A percentile compares a stretch with the other conserved stretches of the same genome.
These are phyloP conservation scores for Westerdykella ornata DNA, from an alignment of 2,329 filamentous ascomycete species.

Conservation along the genomic window DNA sequence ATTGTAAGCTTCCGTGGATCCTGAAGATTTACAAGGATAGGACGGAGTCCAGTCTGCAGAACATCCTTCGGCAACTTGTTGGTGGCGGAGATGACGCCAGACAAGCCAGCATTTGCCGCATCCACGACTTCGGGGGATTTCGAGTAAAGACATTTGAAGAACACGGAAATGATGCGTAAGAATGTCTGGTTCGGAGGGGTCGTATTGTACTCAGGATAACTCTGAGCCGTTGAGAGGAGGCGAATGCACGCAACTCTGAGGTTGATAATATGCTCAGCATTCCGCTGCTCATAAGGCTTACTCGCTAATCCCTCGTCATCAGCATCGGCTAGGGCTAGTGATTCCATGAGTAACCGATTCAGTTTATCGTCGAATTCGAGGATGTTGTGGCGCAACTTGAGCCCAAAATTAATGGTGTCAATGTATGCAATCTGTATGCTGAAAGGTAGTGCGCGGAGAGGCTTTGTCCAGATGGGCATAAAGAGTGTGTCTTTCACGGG, in stretches of 20 bases:
- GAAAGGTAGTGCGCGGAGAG: slow-evolving; percentile 85
- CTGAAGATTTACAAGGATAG: slow-evolving; percentile 93
- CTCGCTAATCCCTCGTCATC: slow-evolving; percentile 85
- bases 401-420: slow-evolving; percentile 91
- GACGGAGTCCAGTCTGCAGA: slow-evolving; percentile 84
- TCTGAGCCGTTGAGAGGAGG: slow-evolving; percentile 86
- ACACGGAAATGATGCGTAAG: slow-evolving; percentile 73
- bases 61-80: slow-evolving; percentile 93
- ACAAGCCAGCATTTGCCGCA: slow-evolving; percentile 84
- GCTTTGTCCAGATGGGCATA: slow-evolving; percentile 92
- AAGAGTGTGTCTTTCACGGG: slow-evolving; percentile 86
- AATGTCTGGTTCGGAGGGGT: slow-evolving; percentile 59
- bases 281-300: slow-evolving; percentile 83
- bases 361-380: slow-evolving; percentile 88
- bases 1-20: slow-evolving; percentile 86
- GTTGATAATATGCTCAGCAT: slow-evolving; percentile 89
- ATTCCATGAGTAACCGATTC: slow-evolving; percentile 86
- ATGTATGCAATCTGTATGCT: slow-evolving; percentile 96
- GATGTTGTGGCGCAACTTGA: slow-evolving; percentile 82
- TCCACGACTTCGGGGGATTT: slow-evolving; percentile 89
- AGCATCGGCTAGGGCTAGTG: slow-evolving; percentile 85
- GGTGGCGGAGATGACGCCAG: slow-evolving; percentile 78
- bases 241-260: slow-evolving; percentile 89
- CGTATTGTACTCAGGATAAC: slow-evolving; percentile 83
- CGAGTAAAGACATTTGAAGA: slow-evolving; percentile 96